A percentile compares a stretch with the other conserved stretches of the same genome.
These are phyloP conservation scores for Gossypium sturtianum DNA, from an alignment of 345 rosid genomes.

Conservation along the genomic window DNA sequence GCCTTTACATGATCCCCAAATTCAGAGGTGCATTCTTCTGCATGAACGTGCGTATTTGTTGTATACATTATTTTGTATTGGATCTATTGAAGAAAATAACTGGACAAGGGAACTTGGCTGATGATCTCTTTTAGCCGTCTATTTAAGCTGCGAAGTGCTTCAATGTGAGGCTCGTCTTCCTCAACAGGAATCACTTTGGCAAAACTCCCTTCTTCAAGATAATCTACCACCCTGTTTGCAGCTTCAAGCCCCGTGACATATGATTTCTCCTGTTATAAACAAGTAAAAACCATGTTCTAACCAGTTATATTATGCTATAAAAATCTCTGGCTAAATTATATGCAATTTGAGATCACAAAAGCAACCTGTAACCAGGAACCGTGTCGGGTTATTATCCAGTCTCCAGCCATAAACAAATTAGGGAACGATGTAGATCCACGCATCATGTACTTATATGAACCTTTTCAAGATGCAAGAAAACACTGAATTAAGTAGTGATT, in stretches of 20 bases:
- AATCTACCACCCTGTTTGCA: slow-evolving; percentile 41
- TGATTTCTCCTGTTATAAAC: slow-evolving; percentile 38
- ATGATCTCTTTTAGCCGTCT: slow-evolving; percentile 38
- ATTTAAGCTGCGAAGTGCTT: slow-evolving; percentile 40
- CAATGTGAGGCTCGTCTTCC: slow-evolving; percentile 55
- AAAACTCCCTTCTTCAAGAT: slow-evolving; percentile 43
- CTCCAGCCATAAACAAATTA: slow-evolving; percentile 65
- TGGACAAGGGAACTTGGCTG: slow-evolving; percentile 33
- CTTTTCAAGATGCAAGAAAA: slow-evolving; percentile 14
- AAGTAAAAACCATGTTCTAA: not conserved
- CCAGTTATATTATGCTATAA: not conserved
- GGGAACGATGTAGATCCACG: slow-evolving; percentile 44
- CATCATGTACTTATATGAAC: slow-evolving; percentile 64
- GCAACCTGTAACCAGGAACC: slow-evolving; percentile 64
- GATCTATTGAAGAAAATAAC: slow-evolving; percentile 28
- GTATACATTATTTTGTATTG: not conserved
- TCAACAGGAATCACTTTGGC: slow-evolving; percentile 43
- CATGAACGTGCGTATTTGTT: not conserved
- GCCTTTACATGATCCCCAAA: not conserved
- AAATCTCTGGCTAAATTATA: not conserved
- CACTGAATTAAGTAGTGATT: not conserved
- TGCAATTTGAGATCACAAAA: not conserved
- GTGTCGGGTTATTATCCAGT: slow-evolving; percentile 55
- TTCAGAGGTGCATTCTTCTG: not conserved
- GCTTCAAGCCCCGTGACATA: slow-evolving; percentile 52